Evolutionary conservation across 208 protist genomes (phyloP), one percentile per base, ranked within the genome.

Genomic region (Crithidia bombi): DNA sequence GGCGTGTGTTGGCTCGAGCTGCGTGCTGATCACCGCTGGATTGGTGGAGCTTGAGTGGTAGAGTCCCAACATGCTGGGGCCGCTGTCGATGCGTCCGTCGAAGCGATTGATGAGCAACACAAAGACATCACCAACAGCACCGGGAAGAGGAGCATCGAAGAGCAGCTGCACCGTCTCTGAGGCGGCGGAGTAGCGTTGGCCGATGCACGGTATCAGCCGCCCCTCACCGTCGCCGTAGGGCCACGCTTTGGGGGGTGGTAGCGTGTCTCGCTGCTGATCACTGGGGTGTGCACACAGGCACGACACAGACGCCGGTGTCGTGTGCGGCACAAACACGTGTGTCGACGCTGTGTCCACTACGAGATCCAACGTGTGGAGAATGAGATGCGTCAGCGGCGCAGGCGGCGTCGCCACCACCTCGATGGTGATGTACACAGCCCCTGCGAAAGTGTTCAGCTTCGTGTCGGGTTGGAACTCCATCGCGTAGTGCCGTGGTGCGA

Each of bases 1-100:
- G 6, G 89, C 84, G 35, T 80, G 65, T 30, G 82, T 80, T 21
- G 89, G 89, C 67, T 92, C 86, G 9, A 92, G 74, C 44, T 91
- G 84, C 3, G 89, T 94, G 39, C 82, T 65, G 47, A 93, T 52
- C 44, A 79, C 77, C 19, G 67, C 51, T 5, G 33, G 61, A 43
- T 92, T 73, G 19, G 49, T 55, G n/a, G 17, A 25, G 62, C 63
- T 73, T 21, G 68, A 79, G 41, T 80, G 79, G 62, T 78, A 90
- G 17, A 90, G 38, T 0, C 87, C 87, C 10, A 66, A 17, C 9
- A 74, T 73, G 11, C 33, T n/a, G 0, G 54, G 21, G 12, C 26
- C 32, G 14, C 2, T 15, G 43, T 76, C 23, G 62, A 93, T 90
- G 39, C 38, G 15, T 14, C 79, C 87, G 7, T 62, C 62, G 61